Evolutionary conservation across 202 grass and related monocot genomes (phyloP).

Genomic region (Saccharum hybrid): DNA sequence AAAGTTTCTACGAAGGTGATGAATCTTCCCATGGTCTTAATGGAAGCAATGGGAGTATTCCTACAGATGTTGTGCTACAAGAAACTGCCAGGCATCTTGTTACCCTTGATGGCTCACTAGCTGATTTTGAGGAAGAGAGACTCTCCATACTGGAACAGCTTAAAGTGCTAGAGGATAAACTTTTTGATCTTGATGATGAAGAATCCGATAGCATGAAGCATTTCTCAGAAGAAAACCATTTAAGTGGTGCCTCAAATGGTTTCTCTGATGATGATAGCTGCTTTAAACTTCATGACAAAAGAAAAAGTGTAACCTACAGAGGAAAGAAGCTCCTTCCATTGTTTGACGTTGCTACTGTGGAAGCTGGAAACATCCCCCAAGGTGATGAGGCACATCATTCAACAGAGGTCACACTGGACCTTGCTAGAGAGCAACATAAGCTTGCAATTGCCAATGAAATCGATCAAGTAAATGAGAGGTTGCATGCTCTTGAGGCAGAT

Average conservation of each 20-base stretch:
- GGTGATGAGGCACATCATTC: conserved; percentile 32
- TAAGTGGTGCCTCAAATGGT: conserved; percentile 51
- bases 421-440: conserved; percentile 60
- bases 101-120: conserved; percentile 60
- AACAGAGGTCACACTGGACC: conserved; percentile 46
- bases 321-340: conserved; percentile 91
- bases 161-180: conserved; percentile 76
- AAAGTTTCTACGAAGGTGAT: conserved; percentile 67
- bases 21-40: conserved; percentile 65
- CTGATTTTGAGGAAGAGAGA: conserved; percentile 91
- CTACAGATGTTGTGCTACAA: conserved; percentile 67
- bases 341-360: conserved; percentile 64
- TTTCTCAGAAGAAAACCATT: conserved; percentile 59
- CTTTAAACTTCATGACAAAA: conserved; percentile 52
- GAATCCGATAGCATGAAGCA: conserved; percentile 60
- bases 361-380: conserved; percentile 54
- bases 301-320: conserved; percentile 51
- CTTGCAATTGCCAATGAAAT: conserved; percentile 67
- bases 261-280: conserved; percentile 62
- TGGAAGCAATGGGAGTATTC: conserved; percentile 63
- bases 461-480: conserved; percentile 69
- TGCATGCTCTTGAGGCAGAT: conserved; percentile 88
- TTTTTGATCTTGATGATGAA: conserved; percentile 77
- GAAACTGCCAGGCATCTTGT: conserved; percentile 63
- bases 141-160: conserved; percentile 91